phyloP scores from a whole-genome alignment of 108 stramenopile genomes.

The Skeletonema marinoi region DNA sequence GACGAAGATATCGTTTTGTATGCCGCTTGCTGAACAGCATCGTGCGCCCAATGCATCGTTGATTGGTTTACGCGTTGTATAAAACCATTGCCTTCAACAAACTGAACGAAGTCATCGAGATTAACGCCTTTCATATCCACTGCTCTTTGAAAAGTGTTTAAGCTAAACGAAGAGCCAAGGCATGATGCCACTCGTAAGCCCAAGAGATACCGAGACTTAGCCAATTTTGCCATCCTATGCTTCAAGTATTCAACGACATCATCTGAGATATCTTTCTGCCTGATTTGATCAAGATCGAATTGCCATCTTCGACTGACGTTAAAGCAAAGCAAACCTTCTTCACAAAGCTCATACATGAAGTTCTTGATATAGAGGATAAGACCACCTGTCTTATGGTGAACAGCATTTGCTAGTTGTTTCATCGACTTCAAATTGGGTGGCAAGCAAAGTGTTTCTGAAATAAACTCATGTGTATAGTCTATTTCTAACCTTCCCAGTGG shows the following conservation, averaged over 20 bases:
- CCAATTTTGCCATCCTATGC: background rate
- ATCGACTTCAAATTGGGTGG: constrained; percentile 3
- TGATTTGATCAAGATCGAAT: constrained; percentile 16
- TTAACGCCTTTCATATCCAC: background rate
- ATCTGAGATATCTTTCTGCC: constrained; percentile 3
- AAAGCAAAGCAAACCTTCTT: constrained; percentile 24
- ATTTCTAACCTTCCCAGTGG: constrained; percentile 14
- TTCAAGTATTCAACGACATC: constrained; percentile 12
- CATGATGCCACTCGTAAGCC: constrained; percentile 34
- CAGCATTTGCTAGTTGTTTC: constrained; percentile 5
- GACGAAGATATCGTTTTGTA: constrained; percentile 2
- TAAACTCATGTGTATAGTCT: constrained; percentile 7
- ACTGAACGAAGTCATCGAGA: constrained; percentile 1
- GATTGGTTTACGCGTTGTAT: constrained; percentile 5
- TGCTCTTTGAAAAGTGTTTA: constrained; percentile 9
- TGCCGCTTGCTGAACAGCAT: constrained; percentile 27
- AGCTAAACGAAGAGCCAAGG: constrained; percentile 22
- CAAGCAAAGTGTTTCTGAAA: constrained; percentile 27
- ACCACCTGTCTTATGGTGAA: constrained; percentile 26
- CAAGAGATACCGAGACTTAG: constrained; percentile 1
- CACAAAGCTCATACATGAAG: constrained; percentile 27
- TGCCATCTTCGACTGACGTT: constrained; percentile 15
- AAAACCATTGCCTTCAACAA: constrained; percentile 7
- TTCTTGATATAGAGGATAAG: constrained; percentile 13
- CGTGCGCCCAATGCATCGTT: constrained; percentile 14